phyloP scores from a whole-genome alignment of 441 rosid genomes.

The Codiaeum variegatum region DNA sequence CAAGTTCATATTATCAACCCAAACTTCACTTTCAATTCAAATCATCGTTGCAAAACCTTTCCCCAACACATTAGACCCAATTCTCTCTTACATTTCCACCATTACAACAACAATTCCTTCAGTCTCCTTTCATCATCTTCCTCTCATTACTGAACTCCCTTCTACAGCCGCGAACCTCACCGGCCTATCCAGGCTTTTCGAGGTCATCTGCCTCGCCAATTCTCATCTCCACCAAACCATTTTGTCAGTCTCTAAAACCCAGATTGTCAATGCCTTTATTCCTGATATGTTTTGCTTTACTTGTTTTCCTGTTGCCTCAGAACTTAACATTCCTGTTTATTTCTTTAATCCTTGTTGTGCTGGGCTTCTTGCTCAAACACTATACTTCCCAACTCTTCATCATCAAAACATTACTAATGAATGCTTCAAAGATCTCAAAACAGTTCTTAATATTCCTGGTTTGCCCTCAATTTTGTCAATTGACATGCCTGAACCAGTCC shows the following conservation, averaged over 20 bases:
- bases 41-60: conserved; percentile 26
- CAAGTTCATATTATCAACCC: conserved; percentile 32
- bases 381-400: conserved; percentile 28
- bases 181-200: conserved; percentile 27
- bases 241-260: conserved; percentile 19
- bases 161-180: conserved; percentile 23
- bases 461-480: conserved; percentile 23
- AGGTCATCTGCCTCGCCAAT: conserved; percentile 30
- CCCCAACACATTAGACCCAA: conserved; percentile 20
- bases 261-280: conserved; percentile 24
- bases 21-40: conserved; percentile 31
- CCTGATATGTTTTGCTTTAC: conserved; percentile 31
- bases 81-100: conserved; percentile 25
- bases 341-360: conserved; percentile 32
- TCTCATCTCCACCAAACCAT: conserved; percentile 32
- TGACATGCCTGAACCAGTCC: conserved; percentile 23
- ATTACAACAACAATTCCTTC: conserved; percentile 34
- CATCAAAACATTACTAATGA: conserved; percentile 21
- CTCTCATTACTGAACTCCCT: conserved; percentile 22
- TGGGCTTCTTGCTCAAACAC: conserved; percentile 2
- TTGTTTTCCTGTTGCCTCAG: conserved; percentile 24
- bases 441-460: conserved; percentile 29
- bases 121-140: conserved; percentile 36
- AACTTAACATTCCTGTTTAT: conserved; percentile 33
- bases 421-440: conserved; percentile 24